Evolutionary conservation across 371 early-diverging fungal species (phyloP).

Genomic region (Blakeslea trispora): DNA sequence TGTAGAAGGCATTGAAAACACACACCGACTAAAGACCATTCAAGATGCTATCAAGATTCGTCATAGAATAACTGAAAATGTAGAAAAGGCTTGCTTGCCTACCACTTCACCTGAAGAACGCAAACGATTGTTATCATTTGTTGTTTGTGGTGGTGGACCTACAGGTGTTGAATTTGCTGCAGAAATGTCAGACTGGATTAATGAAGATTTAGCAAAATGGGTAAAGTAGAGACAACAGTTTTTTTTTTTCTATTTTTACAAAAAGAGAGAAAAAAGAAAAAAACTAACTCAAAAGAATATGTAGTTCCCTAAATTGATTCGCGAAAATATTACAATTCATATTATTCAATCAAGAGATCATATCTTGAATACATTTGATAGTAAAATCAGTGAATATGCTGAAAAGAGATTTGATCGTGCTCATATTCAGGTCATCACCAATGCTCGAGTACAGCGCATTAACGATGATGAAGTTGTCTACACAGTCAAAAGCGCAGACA

Average conservation of each 20-base stretch:
- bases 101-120: constrained; percentile 75
- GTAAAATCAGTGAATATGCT: constrained; percentile 65
- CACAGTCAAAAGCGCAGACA: constrained; percentile 36
- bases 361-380: constrained; percentile 84
- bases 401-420: constrained; percentile 74
- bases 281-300: not conserved
- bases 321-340: constrained; percentile 67
- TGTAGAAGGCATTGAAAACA: constrained; percentile 77
- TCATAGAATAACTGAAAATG: constrained; percentile 66
- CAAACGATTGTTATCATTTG: constrained; percentile 77
- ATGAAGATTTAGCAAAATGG: constrained; percentile 77
- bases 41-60: constrained; percentile 73
- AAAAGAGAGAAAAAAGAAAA: not conserved
- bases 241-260: no score
- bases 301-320: constrained; percentile 61
- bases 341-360: constrained; percentile 78
- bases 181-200: constrained; percentile 82
- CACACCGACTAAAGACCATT: constrained; percentile 70
- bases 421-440: constrained; percentile 72
- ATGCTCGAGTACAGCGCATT: constrained; percentile 70
- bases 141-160: constrained; percentile 85
- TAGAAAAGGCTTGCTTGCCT: constrained; percentile 85
- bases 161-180: constrained; percentile 85
- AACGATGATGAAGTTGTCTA: constrained; percentile 50
- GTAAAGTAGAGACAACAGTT: constrained; percentile 38